A percentile compares a stretch with the other conserved stretches of the same genome.
Evolutionary conservation across 2,329 filamentous ascomycete species (phyloP).

Genomic region (Neophaeococcomyces aloes): DNA sequence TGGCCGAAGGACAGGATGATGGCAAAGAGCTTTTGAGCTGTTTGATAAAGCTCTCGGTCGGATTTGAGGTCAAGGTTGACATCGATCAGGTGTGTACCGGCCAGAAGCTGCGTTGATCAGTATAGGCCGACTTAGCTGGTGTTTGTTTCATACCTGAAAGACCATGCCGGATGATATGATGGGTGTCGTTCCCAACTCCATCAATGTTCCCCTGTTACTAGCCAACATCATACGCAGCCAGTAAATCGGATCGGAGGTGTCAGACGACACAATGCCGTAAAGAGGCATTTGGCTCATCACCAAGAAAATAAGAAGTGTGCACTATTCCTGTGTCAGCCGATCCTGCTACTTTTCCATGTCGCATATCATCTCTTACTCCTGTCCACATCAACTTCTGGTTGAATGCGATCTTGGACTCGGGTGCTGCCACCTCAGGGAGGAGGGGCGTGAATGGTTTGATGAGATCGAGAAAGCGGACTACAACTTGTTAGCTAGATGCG

Average conservation of each 20-base stretch:
- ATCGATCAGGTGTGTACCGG: slow-evolving; percentile 98
- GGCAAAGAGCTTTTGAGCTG: slow-evolving; percentile 95
- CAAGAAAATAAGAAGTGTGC: slow-evolving; percentile 95
- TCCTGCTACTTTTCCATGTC: slow-evolving; percentile 3
- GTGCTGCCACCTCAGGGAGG: slow-evolving; percentile 96
- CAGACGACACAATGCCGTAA: slow-evolving; percentile 98
- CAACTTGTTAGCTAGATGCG: slow-evolving; percentile 1
- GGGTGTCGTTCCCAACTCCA: slow-evolving; percentile 94
- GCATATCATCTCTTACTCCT: slow-evolving; percentile 42
- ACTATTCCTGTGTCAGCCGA: slow-evolving; percentile 30
- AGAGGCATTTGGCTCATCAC: slow-evolving; percentile 99
- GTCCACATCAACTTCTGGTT: slow-evolving; percentile 98
- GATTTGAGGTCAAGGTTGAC: slow-evolving; percentile 99
- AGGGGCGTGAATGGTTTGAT: slow-evolving; percentile 99
- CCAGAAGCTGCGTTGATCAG: slow-evolving; percentile 56
- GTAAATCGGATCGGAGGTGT: slow-evolving; percentile 96
- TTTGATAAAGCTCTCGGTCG: slow-evolving; percentile 99
- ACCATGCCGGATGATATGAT: slow-evolving; percentile 99
- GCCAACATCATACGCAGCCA: slow-evolving; percentile 99
- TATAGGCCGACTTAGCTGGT: background rate
- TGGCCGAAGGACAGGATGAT: slow-evolving; percentile 97
- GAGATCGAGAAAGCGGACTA: slow-evolving; percentile 98
- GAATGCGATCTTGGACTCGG: slow-evolving; percentile 97
- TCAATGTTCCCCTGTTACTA: slow-evolving; percentile 91
- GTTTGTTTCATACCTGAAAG: slow-evolving; percentile 58